Evolutionary conservation across 495 filamentous ascomycete genomes (phyloP).

Genomic region (Neurospora sp.): DNA sequence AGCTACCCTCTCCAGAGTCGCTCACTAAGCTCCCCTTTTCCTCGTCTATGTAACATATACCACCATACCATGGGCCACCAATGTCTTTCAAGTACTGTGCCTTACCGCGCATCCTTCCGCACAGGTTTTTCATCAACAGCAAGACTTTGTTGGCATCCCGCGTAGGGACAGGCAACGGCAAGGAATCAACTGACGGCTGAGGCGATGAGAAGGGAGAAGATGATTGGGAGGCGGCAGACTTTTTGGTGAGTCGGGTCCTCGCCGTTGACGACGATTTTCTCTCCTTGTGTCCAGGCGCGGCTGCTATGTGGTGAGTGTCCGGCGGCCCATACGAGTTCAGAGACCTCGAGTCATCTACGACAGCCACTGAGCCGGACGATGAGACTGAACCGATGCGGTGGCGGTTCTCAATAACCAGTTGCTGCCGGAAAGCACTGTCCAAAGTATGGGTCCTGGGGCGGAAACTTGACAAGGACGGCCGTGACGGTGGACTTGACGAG

Average conservation of each 20-base stretch:
- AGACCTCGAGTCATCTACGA: slow-evolving; percentile 30
- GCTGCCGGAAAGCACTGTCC: slow-evolving; percentile 39
- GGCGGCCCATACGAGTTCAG: slow-evolving; percentile 29
- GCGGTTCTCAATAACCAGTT: slow-evolving; percentile 29
- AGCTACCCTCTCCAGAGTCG: slow-evolving; percentile 41
- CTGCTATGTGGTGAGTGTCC: slow-evolving; percentile 18
- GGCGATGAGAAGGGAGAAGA: slow-evolving; percentile 36
- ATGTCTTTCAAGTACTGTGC: slow-evolving; percentile 52
- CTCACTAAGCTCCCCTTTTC: slow-evolving; percentile 55
- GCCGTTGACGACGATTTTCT: slow-evolving; percentile 25
- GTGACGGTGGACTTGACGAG: slow-evolving; percentile 27
- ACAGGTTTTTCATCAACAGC: slow-evolving; percentile 55
- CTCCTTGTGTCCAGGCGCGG: slow-evolving; percentile 26
- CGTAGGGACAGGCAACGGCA: slow-evolving; percentile 46
- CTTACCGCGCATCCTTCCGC: slow-evolving; percentile 60
- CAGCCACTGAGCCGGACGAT: slow-evolving; percentile 32
- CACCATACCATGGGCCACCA: slow-evolving; percentile 46
- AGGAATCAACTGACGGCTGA: slow-evolving; percentile 42
- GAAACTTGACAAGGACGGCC: slow-evolving; percentile 19
- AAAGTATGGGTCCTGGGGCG: slow-evolving; percentile 43
- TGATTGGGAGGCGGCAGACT: slow-evolving; percentile 32
- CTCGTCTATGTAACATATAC: slow-evolving; percentile 58
- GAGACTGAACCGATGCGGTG: slow-evolving; percentile 47
- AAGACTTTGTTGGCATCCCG: slow-evolving; percentile 54
- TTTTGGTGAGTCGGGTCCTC: slow-evolving; percentile 37